These are phyloP conservation scores for Populus tremula DNA, from an alignment of 345 rosid species.

Conservation along the genomic window DNA sequence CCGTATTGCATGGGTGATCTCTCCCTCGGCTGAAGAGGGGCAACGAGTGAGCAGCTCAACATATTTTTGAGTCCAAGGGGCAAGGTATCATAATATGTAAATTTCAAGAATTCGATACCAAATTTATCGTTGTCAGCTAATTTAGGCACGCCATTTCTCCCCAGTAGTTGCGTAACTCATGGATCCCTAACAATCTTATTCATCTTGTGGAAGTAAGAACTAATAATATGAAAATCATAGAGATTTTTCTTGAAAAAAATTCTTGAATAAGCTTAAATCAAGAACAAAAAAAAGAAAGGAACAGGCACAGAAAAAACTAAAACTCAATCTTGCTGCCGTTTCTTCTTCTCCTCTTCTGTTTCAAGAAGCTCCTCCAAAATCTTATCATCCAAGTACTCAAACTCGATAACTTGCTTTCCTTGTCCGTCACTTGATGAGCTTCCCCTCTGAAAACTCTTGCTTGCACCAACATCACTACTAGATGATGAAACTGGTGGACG, in stretches of 20 bases:
- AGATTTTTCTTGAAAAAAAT: not conserved
- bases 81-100: not conserved
- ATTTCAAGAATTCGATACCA: not conserved
- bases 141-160: not conserved
- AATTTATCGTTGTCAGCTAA: not conserved
- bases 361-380: conserved; percentile 86
- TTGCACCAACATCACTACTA: not conserved
- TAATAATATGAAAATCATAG: not conserved
- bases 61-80: not conserved
- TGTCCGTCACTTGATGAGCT: conserved; percentile 31
- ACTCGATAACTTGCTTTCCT: conserved; percentile 59
- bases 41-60: not conserved
- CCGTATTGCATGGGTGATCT: not conserved
- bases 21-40: not conserved
- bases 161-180: not conserved
- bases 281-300: no score
- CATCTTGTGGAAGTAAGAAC: not conserved
- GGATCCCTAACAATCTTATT: not conserved
- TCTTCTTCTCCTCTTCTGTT: conserved; percentile 58
- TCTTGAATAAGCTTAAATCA: not conserved
- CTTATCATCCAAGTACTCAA: conserved; percentile 71
- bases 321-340: conserved; percentile 17
- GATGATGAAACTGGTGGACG: conserved; percentile 28
- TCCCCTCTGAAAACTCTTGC: conserved; percentile 15
- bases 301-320: not conserved